Evolutionary conservation across 257 asterid species (phyloP).

Genomic region (Solanum infundibuliforme): DNA sequence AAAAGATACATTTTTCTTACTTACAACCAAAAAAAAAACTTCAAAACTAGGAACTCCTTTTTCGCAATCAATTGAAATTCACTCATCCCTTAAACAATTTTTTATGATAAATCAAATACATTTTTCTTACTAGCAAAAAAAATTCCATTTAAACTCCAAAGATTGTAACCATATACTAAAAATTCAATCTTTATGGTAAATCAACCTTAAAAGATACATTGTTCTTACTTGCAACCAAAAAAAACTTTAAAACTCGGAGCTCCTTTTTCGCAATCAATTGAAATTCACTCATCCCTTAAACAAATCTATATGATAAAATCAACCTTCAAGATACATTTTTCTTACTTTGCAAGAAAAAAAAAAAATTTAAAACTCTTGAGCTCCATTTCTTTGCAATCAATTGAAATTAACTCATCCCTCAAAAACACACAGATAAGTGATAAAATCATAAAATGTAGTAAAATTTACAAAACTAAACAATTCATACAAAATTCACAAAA

Average conservation of each 20-base stretch:
- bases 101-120: not conserved
- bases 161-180: not conserved
- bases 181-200: not conserved
- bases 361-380: not conserved
- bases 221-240: not conserved
- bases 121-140: not conserved
- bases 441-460: not conserved
- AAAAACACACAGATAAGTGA: not conserved
- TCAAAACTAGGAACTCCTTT: not conserved
- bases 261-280: not conserved
- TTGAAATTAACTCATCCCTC: not conserved
- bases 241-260: not conserved
- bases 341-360: not conserved
- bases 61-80: not conserved
- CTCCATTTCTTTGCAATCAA: not conserved
- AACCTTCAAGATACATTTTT: not conserved
- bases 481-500: not conserved
- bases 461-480: not conserved
- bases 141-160: not conserved
- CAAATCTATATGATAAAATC: not conserved
- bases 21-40: not conserved
- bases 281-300: not conserved
- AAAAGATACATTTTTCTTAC: not conserved
- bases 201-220: not conserved
- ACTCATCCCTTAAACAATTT: not conserved